Percentiles rank a stretch among this genome's conserved stretches.
These are phyloP conservation scores for Phylloporus sp. DNA, from an alignment of 1,284 basidiomycete genomes.

Conservation along the genomic window DNA sequence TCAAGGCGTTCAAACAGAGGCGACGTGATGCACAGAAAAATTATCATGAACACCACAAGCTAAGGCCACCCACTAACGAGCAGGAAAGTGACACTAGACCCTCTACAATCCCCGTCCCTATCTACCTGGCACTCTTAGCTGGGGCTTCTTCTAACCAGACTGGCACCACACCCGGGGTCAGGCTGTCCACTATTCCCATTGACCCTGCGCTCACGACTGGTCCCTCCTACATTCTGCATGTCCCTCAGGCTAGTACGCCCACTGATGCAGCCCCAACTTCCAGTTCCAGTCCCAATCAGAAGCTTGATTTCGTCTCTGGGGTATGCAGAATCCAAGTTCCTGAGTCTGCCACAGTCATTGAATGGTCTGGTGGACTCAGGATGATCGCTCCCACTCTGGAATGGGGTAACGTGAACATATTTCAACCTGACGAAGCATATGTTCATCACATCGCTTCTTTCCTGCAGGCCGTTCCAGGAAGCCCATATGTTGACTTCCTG, in stretches of 20 bases:
- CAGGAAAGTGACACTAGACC: no score
- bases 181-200: not conserved
- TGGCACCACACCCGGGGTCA: not conserved
- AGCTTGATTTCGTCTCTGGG: not conserved
- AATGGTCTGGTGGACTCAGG: not conserved
- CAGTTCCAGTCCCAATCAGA: not conserved
- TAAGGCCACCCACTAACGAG: no score
- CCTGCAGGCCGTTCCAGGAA: not conserved
- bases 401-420: not conserved
- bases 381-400: not conserved
- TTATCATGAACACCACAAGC: no score
- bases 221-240: not conserved
- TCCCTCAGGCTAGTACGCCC: not conserved
- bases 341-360: not conserved
- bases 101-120: no score
- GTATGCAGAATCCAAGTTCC: not conserved
- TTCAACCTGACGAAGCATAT: not conserved
- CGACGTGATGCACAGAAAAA: no score
- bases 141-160: no score
- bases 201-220: not conserved
- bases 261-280: not conserved
- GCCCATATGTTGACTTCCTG: not conserved
- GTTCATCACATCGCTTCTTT: not conserved
- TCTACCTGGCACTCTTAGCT: no score
- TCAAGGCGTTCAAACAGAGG: not conserved